A percentile compares a stretch with the other conserved stretches of the same genome.
Conservation (phyloP, 2,329 filamentous ascomycete species). For the Claviceps maximensis region DNA sequence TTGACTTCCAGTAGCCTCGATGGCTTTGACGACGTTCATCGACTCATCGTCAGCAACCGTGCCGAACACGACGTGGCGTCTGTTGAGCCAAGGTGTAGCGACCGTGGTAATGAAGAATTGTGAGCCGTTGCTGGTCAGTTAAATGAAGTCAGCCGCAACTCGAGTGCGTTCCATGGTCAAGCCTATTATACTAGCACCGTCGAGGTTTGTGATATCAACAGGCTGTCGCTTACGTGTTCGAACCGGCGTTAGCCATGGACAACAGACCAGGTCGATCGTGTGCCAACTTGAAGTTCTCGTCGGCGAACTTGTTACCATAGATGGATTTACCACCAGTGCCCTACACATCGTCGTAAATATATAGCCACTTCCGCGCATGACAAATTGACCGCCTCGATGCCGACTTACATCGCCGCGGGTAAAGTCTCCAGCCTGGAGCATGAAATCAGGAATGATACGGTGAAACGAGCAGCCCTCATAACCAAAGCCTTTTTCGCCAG, state of each 20-base stretch:
- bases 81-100: slow-evolving; percentile 72
- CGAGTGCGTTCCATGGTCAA: too few relatives aligned
- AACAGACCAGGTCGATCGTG: slow-evolving; percentile 67
- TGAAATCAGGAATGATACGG: slow-evolving; percentile 85
- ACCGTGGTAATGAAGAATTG: slow-evolving; percentile 98
- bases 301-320: slow-evolving; percentile 87
- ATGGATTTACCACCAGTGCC: slow-evolving; percentile 87
- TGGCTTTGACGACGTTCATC: slow-evolving; percentile 41
- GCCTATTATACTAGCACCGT: neutral
- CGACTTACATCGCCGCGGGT: slow-evolving; percentile 73
- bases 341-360: slow-evolving; percentile 35
- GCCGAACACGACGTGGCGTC: slow-evolving; percentile 76
- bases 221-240: slow-evolving; percentile 59
- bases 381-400: neutral
- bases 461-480: slow-evolving; percentile 80
- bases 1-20: slow-evolving; percentile 46
- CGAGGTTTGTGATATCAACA: neutral
- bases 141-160: neutral
- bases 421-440: slow-evolving; percentile 95
- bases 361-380: neutral
- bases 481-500: slow-evolving; percentile 65
- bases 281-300: slow-evolving; percentile 77
- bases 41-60: slow-evolving; percentile 45
- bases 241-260: slow-evolving; percentile 91
- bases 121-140: slow-evolving; percentile 65